These are phyloP conservation scores for Anisogramma anomala DNA, from an alignment of 2,329 filamentous ascomycete species.

Conservation along the genomic window DNA sequence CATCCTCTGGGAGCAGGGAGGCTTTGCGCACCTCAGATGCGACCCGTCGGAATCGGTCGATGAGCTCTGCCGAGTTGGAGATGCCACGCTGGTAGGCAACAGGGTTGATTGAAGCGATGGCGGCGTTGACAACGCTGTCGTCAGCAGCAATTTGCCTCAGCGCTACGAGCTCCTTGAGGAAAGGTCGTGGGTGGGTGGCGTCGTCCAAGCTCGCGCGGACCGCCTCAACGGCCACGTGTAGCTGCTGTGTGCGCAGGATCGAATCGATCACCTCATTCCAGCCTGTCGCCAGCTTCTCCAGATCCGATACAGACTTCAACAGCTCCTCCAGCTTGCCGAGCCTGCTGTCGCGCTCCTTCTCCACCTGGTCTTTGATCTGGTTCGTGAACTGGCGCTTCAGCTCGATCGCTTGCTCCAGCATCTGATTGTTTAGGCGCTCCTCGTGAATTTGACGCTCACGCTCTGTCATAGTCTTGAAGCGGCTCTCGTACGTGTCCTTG, in stretches of 20 bases:
- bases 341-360: constrained; percentile 76
- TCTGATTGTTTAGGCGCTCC: constrained; percentile 69
- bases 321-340: constrained; percentile 78
- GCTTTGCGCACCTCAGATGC: constrained; percentile 90
- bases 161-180: constrained; percentile 84
- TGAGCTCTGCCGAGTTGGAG: constrained; percentile 69
- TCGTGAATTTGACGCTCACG: constrained; percentile 71
- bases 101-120: constrained; percentile 94
- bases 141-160: constrained; percentile 83
- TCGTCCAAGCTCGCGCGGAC: constrained; percentile 75
- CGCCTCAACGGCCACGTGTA: constrained; percentile 90
- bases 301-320: constrained; percentile 62
- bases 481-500: constrained; percentile 65
- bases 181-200: constrained; percentile 64
- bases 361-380: constrained; percentile 70
- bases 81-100: constrained; percentile 86
- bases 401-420: constrained; percentile 80
- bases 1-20: constrained; percentile 79
- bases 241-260: constrained; percentile 88
- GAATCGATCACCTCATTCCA: constrained; percentile 87
- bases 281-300: constrained; percentile 76
- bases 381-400: constrained; percentile 76
- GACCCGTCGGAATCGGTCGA: constrained; percentile 92
- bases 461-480: constrained; percentile 67
- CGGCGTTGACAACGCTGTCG: constrained; percentile 78